Base-by-base conservation (phyloP, 371 early-diverging fungal genomes). In the Mortierella sp. region DNA sequence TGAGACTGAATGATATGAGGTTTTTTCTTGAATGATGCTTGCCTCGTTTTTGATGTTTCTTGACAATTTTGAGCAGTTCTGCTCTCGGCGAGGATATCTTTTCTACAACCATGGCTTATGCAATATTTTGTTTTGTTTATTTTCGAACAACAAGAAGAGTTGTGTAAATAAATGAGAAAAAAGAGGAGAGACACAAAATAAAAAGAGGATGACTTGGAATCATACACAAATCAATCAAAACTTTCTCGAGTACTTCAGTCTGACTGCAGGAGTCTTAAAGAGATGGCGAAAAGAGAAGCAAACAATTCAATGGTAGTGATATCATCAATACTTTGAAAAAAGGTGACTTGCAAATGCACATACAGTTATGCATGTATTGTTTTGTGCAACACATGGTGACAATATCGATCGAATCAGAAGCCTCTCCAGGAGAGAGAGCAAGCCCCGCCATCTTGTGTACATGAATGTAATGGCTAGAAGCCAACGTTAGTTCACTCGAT, bases 21-120 rank as follows among this genome's bases (percentile, higher is more conserved):
- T 55, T 8, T 17, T 12, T 29, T 26, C 19, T 10, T n/a, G n/a
- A n/a, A n/a, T 55, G 5, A 19, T 7, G 8, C 54, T 59, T 65
- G 31, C 72, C 72, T 71, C 72, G 49, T 45, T 65, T 65, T 15
- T 71, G 72, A 17, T 65, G 66, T 34, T 65, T 64, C 59, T 43
- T 71, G 32, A 61, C 55, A 34, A 71, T 64, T 15, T 51, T 37
- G 54, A 71, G 72, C 26, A 71, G 66, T 43, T 71, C 72, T 23
- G 60, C 35, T 43, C 61, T 49, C 53, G 61, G 34, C 15, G 61
- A 32, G 3, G 71, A 57, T 7, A 35, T 51, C 19, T 58, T 58
- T 8, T 64, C 64, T 9, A 29, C 53, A 23, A 56, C 58, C 71
- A 70, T 71, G 28, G 26, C 3, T 23, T 9, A n/a, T 23, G 17